Evolutionary conservation across 208 protist genomes (phyloP).

Genomic region (Wallacemonas collosoma): DNA sequence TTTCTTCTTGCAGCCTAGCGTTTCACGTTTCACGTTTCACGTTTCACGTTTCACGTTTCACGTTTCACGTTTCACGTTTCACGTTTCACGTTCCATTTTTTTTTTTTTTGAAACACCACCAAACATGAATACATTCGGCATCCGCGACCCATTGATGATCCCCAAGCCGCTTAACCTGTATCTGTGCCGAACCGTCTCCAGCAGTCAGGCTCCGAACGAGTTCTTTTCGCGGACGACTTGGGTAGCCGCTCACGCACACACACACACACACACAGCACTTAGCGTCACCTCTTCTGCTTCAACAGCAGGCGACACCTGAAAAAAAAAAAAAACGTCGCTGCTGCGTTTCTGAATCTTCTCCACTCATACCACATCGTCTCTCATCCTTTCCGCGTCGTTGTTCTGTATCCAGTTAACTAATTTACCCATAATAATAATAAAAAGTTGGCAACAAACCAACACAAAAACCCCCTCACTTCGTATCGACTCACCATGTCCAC

Average conservation of each 20-base stretch:
- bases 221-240: too few relatives aligned
- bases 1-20: neutral
- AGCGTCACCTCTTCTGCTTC: too few relatives aligned
- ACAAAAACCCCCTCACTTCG: neutral
- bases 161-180: too few relatives aligned
- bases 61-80: neutral
- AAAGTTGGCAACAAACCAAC: neutral
- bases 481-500: slow-evolving; percentile 24
- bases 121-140: too few relatives aligned
- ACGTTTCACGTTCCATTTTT: neutral
- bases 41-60: neutral
- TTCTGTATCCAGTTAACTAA: neutral
- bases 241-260: too few relatives aligned
- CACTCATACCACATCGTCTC: neutral
- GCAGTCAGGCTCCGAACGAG: too few relatives aligned
- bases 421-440: neutral
- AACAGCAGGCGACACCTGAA: neutral
- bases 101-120: neutral
- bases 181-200: too few relatives aligned
- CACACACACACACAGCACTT: too few relatives aligned
- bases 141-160: too few relatives aligned
- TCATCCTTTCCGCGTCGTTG: slow-evolving; percentile 7
- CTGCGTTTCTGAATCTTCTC: neutral
- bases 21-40: neutral
- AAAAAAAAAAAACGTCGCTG: slow-evolving; percentile 12